Evolutionary conservation across 805 yeast genomes (phyloP), one percentile per base, ranked within the genome.

Genomic region (Zygotorulaspora chibaensis): DNA sequence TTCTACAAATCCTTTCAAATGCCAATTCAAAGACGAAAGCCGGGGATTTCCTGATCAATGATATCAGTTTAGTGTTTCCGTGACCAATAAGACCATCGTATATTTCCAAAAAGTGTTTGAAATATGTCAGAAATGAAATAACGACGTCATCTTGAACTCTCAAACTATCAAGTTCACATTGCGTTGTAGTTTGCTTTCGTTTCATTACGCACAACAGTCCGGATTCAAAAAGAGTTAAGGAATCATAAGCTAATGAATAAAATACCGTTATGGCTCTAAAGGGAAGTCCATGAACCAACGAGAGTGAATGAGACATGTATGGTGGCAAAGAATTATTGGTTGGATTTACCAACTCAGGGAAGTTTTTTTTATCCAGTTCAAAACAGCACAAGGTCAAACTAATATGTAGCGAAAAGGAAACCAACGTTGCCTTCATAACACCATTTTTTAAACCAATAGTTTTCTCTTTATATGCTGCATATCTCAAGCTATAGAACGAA

Each of bases 291-390:
- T 40, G 25, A 12, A 47, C 27, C 12, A 42, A 18, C 1, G 53
- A 38, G 8, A 52, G 28, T 12, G 49, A 44, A 7, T 43, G 35
- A 8, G 47, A 39, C 16, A 58, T 15, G 35, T 51, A 54, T 11
- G 67, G 67, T 0, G 67, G 37, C 2, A 58, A 8, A n/a, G 23
- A 13, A 3, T 36, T 37, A 18, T 35, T 30, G 2, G 42, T 47
- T 1, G 41, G 39, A 3, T 37, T 38, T 2, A 56, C 11, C 18
- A 50, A 23, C 12, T 58, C 51, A 8, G 65, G 55, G 39, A 47
- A 55, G 8, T 46, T 29, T 37, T 40, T 25, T 30, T 50, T 48
- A 36, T 63, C 67, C n/a, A 55, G 18, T 28, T 47, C 45, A 38
- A 41, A 54, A 20, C 56, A 45, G n/a, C 44, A 35, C 7, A 39